Evolutionary conservation across 2,329 filamentous ascomycete genomes (phyloP).

Genomic region (Pestalotiopsis sp.): DNA sequence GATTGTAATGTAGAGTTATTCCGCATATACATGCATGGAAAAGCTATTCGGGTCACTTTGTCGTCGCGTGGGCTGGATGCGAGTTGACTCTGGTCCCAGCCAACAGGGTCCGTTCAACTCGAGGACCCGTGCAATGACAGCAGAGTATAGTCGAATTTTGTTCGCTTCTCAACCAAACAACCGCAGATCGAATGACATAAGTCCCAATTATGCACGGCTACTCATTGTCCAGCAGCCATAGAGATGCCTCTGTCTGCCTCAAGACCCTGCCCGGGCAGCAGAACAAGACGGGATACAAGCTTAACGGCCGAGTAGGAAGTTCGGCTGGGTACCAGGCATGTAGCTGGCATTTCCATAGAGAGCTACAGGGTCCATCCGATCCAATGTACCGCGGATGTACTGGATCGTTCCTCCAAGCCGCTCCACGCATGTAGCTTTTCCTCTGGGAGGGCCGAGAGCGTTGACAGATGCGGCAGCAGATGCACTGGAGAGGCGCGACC

Average conservation of each 20-base stretch:
- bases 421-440: constrained; percentile 8
- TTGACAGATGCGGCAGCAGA: constrained; percentile 9
- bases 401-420: background rate
- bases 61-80: background rate
- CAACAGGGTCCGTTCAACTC: background rate
- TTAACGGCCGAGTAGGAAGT: background rate
- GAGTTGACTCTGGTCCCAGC: background rate
- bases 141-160: background rate
- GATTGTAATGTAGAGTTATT: background rate
- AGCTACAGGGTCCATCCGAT: background rate
- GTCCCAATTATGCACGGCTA: background rate
- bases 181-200: background rate
- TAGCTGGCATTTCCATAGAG: background rate
- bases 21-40: background rate
- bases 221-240: background rate
- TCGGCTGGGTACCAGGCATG: background rate
- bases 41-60: background rate
- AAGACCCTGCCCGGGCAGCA: background rate
- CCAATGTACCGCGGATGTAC: constrained; percentile 10
- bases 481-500: background rate
- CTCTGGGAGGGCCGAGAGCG: constrained; percentile 7
- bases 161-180: background rate
- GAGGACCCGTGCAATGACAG: background rate
- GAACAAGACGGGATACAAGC: background rate
- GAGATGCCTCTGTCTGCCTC: background rate